phyloP scores from a whole-genome alignment of 345 rosid genomes.

The Limnanthes douglasii region DNA sequence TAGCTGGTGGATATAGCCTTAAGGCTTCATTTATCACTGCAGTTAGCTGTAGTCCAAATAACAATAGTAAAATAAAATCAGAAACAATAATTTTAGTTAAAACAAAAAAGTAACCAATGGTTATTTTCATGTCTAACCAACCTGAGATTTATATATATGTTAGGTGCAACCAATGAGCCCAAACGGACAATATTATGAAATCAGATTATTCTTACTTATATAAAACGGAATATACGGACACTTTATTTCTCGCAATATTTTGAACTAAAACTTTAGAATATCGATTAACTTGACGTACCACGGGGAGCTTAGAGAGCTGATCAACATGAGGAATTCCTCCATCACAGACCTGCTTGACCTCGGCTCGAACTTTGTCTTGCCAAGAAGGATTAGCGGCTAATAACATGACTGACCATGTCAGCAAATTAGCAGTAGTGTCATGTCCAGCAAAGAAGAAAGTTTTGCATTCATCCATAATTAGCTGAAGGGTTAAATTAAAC shows the following conservation, averaged over 20 bases:
- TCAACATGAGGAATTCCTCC: constrained; percentile 45
- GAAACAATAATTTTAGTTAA: neutral
- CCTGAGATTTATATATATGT: neutral
- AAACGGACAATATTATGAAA: neutral
- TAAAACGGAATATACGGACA: no score
- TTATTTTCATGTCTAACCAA: neutral
- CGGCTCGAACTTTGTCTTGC: constrained; percentile 67
- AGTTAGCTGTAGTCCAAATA: constrained; percentile 57
- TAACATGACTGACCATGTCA: constrained; percentile 92
- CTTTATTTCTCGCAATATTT: no score
- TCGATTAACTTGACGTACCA: constrained; percentile 25
- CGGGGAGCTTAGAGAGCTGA: constrained; percentile 55
- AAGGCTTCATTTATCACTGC: constrained; percentile 85
- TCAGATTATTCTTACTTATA: neutral
- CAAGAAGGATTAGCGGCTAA: constrained; percentile 70
- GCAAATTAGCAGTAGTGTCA: constrained; percentile 78
- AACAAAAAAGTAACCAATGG: neutral
- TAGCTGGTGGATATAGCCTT: constrained; percentile 87
- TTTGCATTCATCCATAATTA: constrained; percentile 95
- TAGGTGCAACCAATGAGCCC: no score
- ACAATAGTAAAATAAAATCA: no score
- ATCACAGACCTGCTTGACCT: constrained; percentile 52
- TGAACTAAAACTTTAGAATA: no score
- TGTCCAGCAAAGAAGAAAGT: constrained; percentile 97
- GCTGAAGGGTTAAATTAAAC: constrained; percentile 34